Conservation (phyloP, 139 green algal species). For the Nannochloris sp. region DNA sequence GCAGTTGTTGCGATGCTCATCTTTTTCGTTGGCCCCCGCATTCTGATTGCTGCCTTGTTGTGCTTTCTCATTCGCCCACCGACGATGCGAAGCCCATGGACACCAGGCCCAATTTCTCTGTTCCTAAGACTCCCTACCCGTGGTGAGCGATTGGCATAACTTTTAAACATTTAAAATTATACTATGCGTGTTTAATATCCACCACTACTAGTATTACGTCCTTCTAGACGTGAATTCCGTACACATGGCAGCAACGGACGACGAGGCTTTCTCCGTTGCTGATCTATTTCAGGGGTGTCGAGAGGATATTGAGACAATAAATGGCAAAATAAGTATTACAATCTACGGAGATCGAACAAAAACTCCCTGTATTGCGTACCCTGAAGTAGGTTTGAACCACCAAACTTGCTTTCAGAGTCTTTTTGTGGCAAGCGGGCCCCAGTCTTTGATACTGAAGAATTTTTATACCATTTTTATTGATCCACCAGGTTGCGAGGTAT, state of each 20-base stretch:
- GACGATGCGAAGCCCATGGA: constrained; percentile 21
- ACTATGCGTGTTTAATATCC: too few species aligned
- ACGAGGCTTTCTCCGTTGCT: background rate
- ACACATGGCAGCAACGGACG: background rate
- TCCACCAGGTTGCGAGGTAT: constrained; percentile 28
- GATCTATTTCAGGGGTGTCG: constrained; percentile 1
- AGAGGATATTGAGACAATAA: constrained; percentile 13
- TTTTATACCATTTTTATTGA: constrained; percentile 37
- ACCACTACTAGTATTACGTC: too few species aligned
- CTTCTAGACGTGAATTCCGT: background rate
- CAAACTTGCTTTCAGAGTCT: constrained; percentile 34
- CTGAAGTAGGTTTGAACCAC: constrained; percentile 41
- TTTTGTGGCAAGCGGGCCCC: constrained; percentile 13
- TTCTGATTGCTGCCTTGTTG: constrained; percentile 10
- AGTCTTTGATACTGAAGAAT: constrained; percentile 29
- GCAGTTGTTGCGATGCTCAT: constrained; percentile 2
- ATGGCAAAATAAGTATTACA: constrained; percentile 20
- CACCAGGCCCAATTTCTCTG: constrained; percentile 11
- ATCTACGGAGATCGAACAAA: constrained; percentile 16
- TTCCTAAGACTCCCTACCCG: constrained; percentile 4
- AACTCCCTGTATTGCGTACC: constrained; percentile 34
- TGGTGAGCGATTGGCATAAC: background rate
- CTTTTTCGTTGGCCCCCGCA: constrained; percentile 5
- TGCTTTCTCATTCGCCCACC: constrained; percentile 28
- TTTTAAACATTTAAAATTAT: background rate